Evolutionary conservation across 129 eudicot species (phyloP), one percentile per base, ranked within the genome.

Genomic region (Flaveria robusta): DNA sequence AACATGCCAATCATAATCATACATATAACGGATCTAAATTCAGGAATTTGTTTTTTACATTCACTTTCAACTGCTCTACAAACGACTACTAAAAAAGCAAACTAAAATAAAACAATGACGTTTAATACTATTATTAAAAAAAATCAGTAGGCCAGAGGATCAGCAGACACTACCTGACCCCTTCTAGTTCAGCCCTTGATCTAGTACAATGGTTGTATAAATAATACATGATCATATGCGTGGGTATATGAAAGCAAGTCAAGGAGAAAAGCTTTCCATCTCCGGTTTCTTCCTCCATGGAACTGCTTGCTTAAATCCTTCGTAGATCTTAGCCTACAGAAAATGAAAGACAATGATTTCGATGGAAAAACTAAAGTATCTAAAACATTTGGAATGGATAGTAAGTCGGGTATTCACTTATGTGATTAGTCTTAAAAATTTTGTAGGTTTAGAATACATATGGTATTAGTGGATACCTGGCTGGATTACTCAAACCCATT

Each of bases 251-350:
- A 26, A 52, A 46, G 23, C 37, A 29, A 47, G 42, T 65, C 69
- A 76, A 31, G 16, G 42, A 24, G 16, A 20, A 50, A 75, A 56
- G 51, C 65, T 68, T 76, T 77, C 84, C 79, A 79, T 83, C 88
- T 82, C 85, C 8, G 75, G 45, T 50, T 81, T 89, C 59, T 74
- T 81, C 84, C 82, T 92, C 96, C 97, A 86, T 39, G 92, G 96
- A n/a, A 89, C 85, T 0, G 85, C 96, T 26, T 92, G 92, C 89
- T 84, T 92, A 13, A 92, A 79, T 68, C 93, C 93, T 72, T 82
- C 83, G 43, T 81, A 92, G 16, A 92, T 73, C 3, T 89, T 42
- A 31, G 87, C 84, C 96, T 89, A 86, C 56, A 80, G 3, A 66
- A 74, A 29, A 14, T 5, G 13, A 46, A 46, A 46, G 51, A 46